These are phyloP conservation scores for Citrus unshiu DNA, from an alignment of 345 rosid species.

Conservation along the genomic window DNA sequence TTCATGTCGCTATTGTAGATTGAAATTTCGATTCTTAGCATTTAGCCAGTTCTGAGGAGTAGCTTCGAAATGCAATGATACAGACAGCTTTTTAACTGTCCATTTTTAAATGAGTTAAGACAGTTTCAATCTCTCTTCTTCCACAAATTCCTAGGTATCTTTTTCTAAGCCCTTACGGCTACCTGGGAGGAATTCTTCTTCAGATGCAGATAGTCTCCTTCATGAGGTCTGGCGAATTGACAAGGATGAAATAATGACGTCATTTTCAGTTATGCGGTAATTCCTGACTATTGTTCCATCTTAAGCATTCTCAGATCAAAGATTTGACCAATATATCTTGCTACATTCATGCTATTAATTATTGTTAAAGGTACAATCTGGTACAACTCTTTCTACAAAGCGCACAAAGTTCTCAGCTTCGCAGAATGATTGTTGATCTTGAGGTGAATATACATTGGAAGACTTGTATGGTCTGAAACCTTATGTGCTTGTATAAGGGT, in stretches of 20 bases:
- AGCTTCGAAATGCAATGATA: neutral
- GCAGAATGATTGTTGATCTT: conserved; percentile 88
- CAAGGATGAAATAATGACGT: conserved; percentile 78
- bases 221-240: conserved; percentile 72
- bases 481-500: neutral
- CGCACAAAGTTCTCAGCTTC: conserved; percentile 59
- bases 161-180: conserved; percentile 75
- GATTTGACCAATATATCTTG: conserved; percentile 1
- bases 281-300: conserved; percentile 9
- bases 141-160: conserved; percentile 56
- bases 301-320: neutral
- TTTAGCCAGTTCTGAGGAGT: neutral
- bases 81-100: conserved; percentile 7
- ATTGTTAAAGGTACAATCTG: conserved; percentile 76
- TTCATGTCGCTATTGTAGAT: neutral
- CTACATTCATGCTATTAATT: conserved; percentile 11
- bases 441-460: conserved; percentile 52
- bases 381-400: conserved; percentile 70
- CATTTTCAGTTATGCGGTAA: conserved; percentile 90
- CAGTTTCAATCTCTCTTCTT: conserved; percentile 10
- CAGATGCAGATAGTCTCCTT: conserved; percentile 45
- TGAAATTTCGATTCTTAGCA: conserved; percentile 2
- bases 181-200: conserved; percentile 54
- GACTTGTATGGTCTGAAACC: conserved; percentile 11
- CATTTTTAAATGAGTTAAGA: conserved; percentile 13